Base-by-base conservation (phyloP, 164 flowering plant species). In the Euptelea pleiosperma region DNA sequence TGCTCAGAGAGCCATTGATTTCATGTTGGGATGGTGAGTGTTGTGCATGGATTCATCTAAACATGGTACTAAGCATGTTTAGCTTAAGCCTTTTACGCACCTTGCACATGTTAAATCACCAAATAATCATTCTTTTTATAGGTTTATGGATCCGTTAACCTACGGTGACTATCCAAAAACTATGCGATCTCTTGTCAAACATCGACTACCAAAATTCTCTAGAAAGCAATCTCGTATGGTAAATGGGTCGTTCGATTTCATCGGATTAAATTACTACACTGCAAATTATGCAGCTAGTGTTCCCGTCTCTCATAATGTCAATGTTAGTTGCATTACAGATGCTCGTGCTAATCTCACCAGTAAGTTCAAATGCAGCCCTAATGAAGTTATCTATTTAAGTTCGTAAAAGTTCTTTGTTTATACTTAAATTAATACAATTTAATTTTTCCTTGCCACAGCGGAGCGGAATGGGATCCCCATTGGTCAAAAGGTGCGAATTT, bases 61-160 rank as follows among this genome's bases (percentile, higher is more conserved):
- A 10, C 15, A 37, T 14, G 0, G 8, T 3, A 37, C 4, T 10
- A 3, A 14, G 18, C 3, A 5, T 43, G 8, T n/a, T n/a, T 7
- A 4, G 0, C 18, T 30, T 30, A 50, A 30, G 52, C n/a, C n/a
- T n/a, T 4, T 58, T 2, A 2, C 1, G 7, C 7, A 19, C 36
- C 4, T 56, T 11, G 5, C 4, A 14, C 10, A 6, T 73, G 12
- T n/a, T n/a, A n/a, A n/a, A n/a, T n/a, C n/a, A n/a, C n/a, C n/a
- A n/a, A n/a, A n/a, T n/a, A n/a, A n/a, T n/a, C n/a, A 15, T 16
- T 10, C 41, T 48, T 18, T 2, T 1, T 29, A 62, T 1, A 83
- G 89, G 92, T 70, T 68, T 57, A 36, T 74, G 42, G 52, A 78
- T n/a, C 89, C 92, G 1, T 16, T 81, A 8, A 59, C 70, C 10